Base-by-base conservation (phyloP, 1,139 yeast species). In the Geotrichum klebahnii region DNA sequence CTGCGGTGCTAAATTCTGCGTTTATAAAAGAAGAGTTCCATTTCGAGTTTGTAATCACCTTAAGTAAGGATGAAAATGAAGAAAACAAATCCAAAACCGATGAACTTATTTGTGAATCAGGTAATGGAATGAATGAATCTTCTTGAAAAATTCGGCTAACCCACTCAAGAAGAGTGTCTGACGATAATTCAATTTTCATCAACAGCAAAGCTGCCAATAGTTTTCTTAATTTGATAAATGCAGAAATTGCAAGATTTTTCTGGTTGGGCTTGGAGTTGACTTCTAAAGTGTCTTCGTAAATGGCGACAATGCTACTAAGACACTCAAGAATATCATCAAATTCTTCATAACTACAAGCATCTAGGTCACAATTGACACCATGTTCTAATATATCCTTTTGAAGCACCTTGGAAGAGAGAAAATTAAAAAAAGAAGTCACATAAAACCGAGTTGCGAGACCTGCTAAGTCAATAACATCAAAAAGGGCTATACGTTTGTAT, bases 1-100 rank as follows among this genome's bases (percentile, higher is more conserved):
- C 61, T 0, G 70, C 64, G 0, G 94, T 83, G 48, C 78, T 74
- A 0, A 83, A 64, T 55, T 73, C 72, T 0, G 90, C 84, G 32
- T 75, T 64, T 57, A 85, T 88, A 51, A 70, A 74, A 45, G 75
- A 78, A 59, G 82, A 73, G 5, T 69, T 66, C 95, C 95, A 87
- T 3, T 75, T 68, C 34, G 83, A 69, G 5, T 69, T 72, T 12
- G 71, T 72, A 45, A 86, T 67, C 17, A 83, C 71, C 6, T 68
- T 66, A 24, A 84, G 62, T 17, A 80, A 77, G 53, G 81, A 81
- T 53, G 76, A 76, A 44, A 85, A 75, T 61, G 84, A 72, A 9
- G 79, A 73, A 63, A 84, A 82, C 20, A 84, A 75, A 61, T 86
- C 95, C 26, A 77, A 64, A 1, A 84, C 84, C 0, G 92, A 83